Evolutionary conservation across 805 yeast species (phyloP).

Genomic region (Saccharomycopsis synnaedendra): DNA sequence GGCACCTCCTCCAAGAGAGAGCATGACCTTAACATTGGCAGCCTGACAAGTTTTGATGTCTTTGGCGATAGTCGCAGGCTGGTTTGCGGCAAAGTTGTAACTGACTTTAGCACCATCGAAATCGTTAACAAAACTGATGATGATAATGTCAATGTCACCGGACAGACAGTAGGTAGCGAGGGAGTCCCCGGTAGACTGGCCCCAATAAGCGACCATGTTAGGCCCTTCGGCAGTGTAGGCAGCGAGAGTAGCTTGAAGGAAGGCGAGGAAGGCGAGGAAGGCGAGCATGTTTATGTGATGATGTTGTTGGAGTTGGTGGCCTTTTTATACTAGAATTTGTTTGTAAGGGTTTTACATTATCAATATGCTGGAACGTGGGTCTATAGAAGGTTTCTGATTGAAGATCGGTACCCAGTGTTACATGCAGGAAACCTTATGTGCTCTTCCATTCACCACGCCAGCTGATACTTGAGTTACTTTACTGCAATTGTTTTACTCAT

Average conservation of each 20-base stretch:
- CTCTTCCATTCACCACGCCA: no score
- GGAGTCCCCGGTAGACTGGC: conserved; percentile 31
- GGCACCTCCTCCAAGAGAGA: conserved; percentile 8
- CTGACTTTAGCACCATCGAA: conserved; percentile 14
- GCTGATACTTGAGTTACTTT: no score
- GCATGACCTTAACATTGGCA: conserved; percentile 11
- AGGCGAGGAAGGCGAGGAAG: neutral
- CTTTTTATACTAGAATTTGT: neutral
- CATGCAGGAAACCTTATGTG: no score
- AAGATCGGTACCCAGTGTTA: no score
- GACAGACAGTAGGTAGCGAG: conserved; percentile 11
- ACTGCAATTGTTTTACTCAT: no score
- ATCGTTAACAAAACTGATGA: conserved; percentile 25
- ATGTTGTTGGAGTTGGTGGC: neutral
- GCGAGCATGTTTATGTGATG: neutral
- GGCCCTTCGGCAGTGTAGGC: conserved; percentile 15
- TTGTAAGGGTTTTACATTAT: neutral
- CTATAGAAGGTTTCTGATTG: no score
- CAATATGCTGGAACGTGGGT: no score
- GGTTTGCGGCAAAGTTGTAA: conserved; percentile 31
- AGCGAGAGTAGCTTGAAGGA: neutral
- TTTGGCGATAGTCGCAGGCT: conserved; percentile 4
- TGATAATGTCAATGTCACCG: conserved; percentile 21
- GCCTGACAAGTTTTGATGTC: conserved; percentile 10
- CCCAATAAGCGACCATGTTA: conserved; percentile 66